Percentiles rank a stretch among this genome's conserved stretches.
phyloP scores from a whole-genome alignment of 2,329 filamentous ascomycete species.

The Ophiostoma populinum region DNA sequence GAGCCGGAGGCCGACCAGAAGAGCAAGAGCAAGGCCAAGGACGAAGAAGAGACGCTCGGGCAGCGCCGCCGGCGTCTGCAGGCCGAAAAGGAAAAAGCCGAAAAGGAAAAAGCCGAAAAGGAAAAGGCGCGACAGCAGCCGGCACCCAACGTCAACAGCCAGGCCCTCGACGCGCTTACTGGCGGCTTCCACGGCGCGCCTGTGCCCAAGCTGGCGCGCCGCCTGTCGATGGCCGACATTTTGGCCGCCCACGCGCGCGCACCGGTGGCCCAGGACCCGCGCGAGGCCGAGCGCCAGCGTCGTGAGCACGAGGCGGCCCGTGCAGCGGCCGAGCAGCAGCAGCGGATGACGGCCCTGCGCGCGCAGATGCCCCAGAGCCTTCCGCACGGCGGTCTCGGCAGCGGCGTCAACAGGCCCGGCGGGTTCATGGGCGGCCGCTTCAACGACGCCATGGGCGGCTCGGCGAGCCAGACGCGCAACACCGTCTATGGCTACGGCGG shows the following conservation, averaged over 20 bases:
- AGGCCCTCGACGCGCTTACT: slow-evolving; percentile 13
- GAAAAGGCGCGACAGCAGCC: too few relatives aligned
- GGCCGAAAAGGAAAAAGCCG: slow-evolving; percentile 36
- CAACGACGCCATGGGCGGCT: slow-evolving; percentile 33
- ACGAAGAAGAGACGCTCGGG: slow-evolving; percentile 62
- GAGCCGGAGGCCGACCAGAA: slow-evolving; percentile 22
- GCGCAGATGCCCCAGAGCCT: slow-evolving; percentile 28
- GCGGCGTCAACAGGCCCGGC: slow-evolving; percentile 16
- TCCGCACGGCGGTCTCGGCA: background rate
- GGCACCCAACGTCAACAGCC: too few relatives aligned
- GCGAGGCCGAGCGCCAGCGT: slow-evolving; percentile 24
- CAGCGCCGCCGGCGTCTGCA: slow-evolving; percentile 60
- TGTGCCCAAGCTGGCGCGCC: slow-evolving; percentile 20
- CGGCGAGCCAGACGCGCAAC: slow-evolving; percentile 5
- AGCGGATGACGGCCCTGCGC: slow-evolving; percentile 30
- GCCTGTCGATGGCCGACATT: slow-evolving; percentile 43
- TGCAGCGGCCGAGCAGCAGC: slow-evolving; percentile 25
- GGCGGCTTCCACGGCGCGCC: slow-evolving; percentile 6
- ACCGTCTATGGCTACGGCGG: background rate
- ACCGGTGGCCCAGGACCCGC: slow-evolving; percentile 17
- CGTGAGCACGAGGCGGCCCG: slow-evolving; percentile 24
- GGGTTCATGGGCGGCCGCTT: slow-evolving; percentile 35
- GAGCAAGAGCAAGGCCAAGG: slow-evolving; percentile 16
- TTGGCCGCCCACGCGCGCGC: slow-evolving; percentile 27
- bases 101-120: too few relatives aligned